phyloP scores from a whole-genome alignment of 73 alveolate genomes.

The Tetrahymena borealis region DNA sequence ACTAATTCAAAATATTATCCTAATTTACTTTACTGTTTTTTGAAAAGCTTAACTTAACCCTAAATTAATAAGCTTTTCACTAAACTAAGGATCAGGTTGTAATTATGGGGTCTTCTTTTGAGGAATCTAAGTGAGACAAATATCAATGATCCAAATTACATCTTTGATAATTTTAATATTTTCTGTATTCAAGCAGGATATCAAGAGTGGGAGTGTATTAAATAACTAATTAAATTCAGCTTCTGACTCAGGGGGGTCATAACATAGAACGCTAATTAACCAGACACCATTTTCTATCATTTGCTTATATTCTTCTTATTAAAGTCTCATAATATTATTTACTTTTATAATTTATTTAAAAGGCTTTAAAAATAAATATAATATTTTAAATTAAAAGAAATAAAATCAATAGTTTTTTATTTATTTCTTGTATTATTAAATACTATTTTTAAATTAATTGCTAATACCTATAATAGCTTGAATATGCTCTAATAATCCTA shows the following conservation, averaged over 20 bases:
- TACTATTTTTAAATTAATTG: not conserved
- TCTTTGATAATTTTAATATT: not conserved
- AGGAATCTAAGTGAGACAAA: not conserved
- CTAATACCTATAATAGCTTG: not conserved
- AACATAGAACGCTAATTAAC: not conserved
- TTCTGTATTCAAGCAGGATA: not conserved
- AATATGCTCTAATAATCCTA: not conserved
- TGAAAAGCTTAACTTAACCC: not conserved
- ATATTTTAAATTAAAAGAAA: not conserved
- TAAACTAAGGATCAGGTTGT: not conserved
- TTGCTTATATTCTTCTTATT: not conserved
- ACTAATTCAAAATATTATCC: no score
- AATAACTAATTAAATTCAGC: not conserved
- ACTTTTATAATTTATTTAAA: not conserved
- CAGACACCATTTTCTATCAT: not conserved
- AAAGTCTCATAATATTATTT: not conserved
- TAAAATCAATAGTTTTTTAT: not conserved
- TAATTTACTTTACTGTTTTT: not conserved
- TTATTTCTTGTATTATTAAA: not conserved
- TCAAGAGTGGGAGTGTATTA: not conserved
- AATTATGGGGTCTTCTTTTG: not conserved
- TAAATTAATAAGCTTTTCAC: not conserved
- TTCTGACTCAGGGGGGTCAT: not conserved
- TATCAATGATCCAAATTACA: not conserved
- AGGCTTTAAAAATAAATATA: not conserved